A percentile compares a stretch with the other conserved stretches of the same genome.
phyloP scores from a whole-genome alignment of 2,329 filamentous ascomycete genomes.

The Aureobasidium lini region DNA sequence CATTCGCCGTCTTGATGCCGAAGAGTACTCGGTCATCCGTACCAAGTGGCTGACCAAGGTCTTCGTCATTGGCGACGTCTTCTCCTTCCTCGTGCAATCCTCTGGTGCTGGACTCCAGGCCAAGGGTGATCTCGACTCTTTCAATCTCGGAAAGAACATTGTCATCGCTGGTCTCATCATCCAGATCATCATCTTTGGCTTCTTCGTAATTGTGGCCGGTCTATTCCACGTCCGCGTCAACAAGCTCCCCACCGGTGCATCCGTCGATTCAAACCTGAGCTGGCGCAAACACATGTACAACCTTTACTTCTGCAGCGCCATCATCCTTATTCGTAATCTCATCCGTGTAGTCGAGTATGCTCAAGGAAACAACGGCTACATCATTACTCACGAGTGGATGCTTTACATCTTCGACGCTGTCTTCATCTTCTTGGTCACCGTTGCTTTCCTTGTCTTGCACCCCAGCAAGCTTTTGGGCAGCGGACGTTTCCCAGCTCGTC shows the following conservation, averaged over 20 bases:
- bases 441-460: slow-evolving; percentile 17
- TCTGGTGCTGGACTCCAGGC: slow-evolving; percentile 35
- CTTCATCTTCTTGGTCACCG: slow-evolving; percentile 30
- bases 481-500: not conserved
- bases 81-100: slow-evolving; percentile 42
- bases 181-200: slow-evolving; percentile 44
- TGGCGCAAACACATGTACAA: slow-evolving; percentile 34
- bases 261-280: slow-evolving; percentile 22
- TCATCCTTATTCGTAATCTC: slow-evolving; percentile 44
- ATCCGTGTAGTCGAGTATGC: slow-evolving; percentile 45
- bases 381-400: slow-evolving; percentile 39
- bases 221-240: slow-evolving; percentile 25
- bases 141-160: slow-evolving; percentile 34
- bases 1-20: slow-evolving; percentile 34
- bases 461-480: slow-evolving; percentile 8
- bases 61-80: slow-evolving; percentile 42
- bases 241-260: slow-evolving; percentile 17
- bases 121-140: slow-evolving; percentile 24
- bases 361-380: slow-evolving; percentile 36
- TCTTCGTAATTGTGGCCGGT: slow-evolving; percentile 35
- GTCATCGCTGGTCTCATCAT: slow-evolving; percentile 43
- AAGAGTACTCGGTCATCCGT: slow-evolving; percentile 37
- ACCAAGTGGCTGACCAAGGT: slow-evolving; percentile 39
- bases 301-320: slow-evolving; percentile 36
- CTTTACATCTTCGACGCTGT: slow-evolving; percentile 29